Percentiles rank a stretch among this genome's conserved stretches.
Evolutionary conservation across 176 grass and related monocot genomes (phyloP).

Genomic region (Carex cristatella): DNA sequence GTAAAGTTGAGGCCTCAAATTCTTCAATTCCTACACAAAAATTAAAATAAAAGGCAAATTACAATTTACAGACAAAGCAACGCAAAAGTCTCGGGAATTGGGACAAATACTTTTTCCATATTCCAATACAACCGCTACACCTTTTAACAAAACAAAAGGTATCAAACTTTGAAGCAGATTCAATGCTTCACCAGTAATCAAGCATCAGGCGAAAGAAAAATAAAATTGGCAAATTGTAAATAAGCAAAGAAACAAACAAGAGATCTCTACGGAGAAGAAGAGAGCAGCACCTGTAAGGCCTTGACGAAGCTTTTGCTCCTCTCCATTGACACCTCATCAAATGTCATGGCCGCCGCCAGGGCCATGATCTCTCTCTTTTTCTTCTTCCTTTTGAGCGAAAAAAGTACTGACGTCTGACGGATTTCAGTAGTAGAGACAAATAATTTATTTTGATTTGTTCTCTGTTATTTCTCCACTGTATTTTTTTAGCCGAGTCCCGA

Average conservation of each 20-base stretch:
- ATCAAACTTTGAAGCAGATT: constrained; percentile 14
- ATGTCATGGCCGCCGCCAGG: constrained; percentile 43
- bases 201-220: constrained; percentile 1
- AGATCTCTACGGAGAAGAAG: constrained; percentile 8
- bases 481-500: background rate
- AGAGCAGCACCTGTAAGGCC: constrained; percentile 63
- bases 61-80: background rate
- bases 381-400: background rate
- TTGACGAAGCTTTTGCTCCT: constrained; percentile 96
- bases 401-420: background rate
- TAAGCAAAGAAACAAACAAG: background rate
- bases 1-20: constrained; percentile 92
- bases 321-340: constrained; percentile 97
- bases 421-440: background rate
- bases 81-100: background rate
- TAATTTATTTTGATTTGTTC: background rate
- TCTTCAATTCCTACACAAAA: constrained; percentile 84
- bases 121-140: background rate
- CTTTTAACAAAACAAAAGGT: background rate
- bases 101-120: constrained; percentile 10
- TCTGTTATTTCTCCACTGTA: background rate
- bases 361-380: constrained; percentile 13
- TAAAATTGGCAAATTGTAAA: background rate
- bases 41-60: background rate
- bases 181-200: background rate